Conservation (phyloP, 257 asterid genomes). For the Mentha longifolia region DNA sequence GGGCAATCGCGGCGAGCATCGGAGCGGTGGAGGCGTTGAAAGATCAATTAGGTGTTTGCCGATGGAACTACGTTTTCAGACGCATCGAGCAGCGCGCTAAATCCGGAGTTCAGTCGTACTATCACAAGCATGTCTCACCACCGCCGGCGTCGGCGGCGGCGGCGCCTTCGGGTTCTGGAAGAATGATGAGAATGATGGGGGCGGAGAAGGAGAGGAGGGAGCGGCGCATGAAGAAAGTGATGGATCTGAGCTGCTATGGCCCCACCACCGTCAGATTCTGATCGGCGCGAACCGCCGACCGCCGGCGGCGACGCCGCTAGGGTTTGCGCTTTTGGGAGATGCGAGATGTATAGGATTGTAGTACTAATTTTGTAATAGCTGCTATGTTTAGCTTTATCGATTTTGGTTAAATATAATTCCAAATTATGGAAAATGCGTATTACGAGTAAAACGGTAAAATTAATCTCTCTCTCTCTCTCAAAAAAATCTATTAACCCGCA, state of each 20-base stretch:
- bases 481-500: no score
- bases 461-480: no score
- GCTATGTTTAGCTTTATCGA: not conserved
- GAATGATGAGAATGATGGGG: constrained; percentile 22
- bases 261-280: constrained; percentile 69
- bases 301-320: not conserved
- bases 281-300: not conserved
- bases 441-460: no score
- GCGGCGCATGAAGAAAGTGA: constrained; percentile 41
- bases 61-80: constrained; percentile 58
- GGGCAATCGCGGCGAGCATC: constrained; percentile 58
- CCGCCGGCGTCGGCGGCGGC: not conserved
- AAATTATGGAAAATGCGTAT: not conserved
- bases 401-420: not conserved
- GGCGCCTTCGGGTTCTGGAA: constrained; percentile 3
- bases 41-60: constrained; percentile 54
- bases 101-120: constrained; percentile 33
- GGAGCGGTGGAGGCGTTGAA: constrained; percentile 63
- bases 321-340: constrained; percentile 10
- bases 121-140: constrained; percentile 26
- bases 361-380: no score
- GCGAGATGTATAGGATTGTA: no score
- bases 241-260: constrained; percentile 71
- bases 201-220: constrained; percentile 41
- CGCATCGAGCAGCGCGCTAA: constrained; percentile 45